phyloP scores from a whole-genome alignment of 2,329 filamentous ascomycete genomes.

The Penicillium brevicompactum region DNA sequence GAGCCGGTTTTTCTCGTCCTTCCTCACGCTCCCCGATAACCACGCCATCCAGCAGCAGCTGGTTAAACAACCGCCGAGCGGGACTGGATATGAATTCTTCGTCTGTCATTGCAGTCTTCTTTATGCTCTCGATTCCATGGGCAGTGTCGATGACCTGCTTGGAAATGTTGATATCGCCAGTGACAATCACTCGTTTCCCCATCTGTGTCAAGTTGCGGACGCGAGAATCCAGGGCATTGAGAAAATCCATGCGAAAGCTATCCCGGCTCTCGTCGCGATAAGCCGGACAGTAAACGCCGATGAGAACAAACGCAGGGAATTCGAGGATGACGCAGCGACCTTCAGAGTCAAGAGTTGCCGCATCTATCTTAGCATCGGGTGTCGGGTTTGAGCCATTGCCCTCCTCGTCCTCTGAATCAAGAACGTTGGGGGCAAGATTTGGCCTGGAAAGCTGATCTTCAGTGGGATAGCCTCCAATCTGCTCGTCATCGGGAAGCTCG shows the following conservation, averaged over 20 bases:
- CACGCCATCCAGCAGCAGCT: constrained; percentile 73
- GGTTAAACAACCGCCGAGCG: constrained; percentile 78
- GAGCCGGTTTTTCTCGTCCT: constrained; percentile 68
- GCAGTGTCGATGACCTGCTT: constrained; percentile 73
- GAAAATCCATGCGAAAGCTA: constrained; percentile 78
- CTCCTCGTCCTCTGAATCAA: constrained; percentile 8
- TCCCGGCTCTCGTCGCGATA: constrained; percentile 82
- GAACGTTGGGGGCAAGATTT: background rate
- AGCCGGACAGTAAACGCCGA: constrained; percentile 91
- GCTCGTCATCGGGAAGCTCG: constrained; percentile 70
- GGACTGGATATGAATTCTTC: constrained; percentile 74
- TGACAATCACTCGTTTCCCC: constrained; percentile 83
- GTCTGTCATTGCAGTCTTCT: constrained; percentile 67
- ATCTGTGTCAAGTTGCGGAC: constrained; percentile 78
- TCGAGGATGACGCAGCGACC: constrained; percentile 89
- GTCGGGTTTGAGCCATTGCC: background rate
- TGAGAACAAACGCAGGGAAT: constrained; percentile 90
- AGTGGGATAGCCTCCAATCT: constrained; percentile 86
- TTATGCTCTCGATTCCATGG: constrained; percentile 69
- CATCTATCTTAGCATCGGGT: constrained; percentile 62
- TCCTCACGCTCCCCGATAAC: constrained; percentile 67
- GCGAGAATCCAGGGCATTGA: constrained; percentile 77
- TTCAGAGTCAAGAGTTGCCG: constrained; percentile 78
- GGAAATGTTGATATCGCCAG: constrained; percentile 86
- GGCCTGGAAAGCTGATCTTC: constrained; percentile 59